Evolutionary conservation across 2,329 filamentous ascomycete species (phyloP), one percentile per base, ranked within the genome.

Genomic region (Scytalidium lignicola): DNA sequence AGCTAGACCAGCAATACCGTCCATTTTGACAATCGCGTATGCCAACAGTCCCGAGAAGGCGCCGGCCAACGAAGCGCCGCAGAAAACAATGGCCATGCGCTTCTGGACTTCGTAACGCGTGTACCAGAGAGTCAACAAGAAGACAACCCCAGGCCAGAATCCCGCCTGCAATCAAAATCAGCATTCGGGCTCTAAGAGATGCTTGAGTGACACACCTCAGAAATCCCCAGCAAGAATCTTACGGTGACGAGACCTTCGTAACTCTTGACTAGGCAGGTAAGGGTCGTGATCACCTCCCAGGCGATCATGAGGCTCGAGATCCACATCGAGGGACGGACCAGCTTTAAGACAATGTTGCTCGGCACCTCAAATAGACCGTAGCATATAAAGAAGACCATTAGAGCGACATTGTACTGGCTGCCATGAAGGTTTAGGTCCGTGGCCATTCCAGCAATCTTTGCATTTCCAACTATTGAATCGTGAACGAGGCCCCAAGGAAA

Each of bases 261-360:
- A 45, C 18, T 48, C 40, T 83, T 70, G 15, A 82, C 79, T 2
- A 90, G 70, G 0, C 86, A 87, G 0, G 81, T 87, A 56, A 85
- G 73, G 6, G 6, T n/a, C n/a, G n/a, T n/a, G n/a, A n/a, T n/a
- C n/a, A n/a, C n/a, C 64, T 10, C 63, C 47, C 59, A 62, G 20
- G 57, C 56, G 21, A 69, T 44, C 57, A 70, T 65, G 23, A 71
- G 67, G 28, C 58, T 58, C 1, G 67, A 62, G 23, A 72, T 61
- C 75, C 75, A 79, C 28, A 77, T 66, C 59, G 75, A 71, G 9
- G 76, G 75, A 54, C 69, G 72, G 47, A 78, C 60, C 51, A 70
- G 75, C 62, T 79, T 79, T 19, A 79, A 62, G 37, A 77, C 57
- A 26, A 78, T 66, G 55, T 79, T 79, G 19, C 71, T 74, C 1